Base-by-base conservation (phyloP, 352 stramenopile genomes). In the Thraustochytrium striatum region DNA sequence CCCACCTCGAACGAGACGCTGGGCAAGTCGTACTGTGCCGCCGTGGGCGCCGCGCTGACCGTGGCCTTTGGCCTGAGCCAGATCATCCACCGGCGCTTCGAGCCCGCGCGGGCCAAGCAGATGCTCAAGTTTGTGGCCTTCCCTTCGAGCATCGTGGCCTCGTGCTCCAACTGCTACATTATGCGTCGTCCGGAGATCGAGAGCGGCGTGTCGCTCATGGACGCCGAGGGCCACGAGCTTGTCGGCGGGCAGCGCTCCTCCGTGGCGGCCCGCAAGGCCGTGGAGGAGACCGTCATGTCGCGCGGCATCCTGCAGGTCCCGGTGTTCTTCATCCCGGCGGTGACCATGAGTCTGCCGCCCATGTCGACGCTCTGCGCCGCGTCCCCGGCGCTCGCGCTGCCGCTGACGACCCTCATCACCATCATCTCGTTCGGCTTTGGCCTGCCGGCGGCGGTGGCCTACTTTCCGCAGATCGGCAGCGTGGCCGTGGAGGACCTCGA, bases 81-180 rank as follows among this genome's bases (percentile, higher is more conserved):
- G 30, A 84, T 88, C 58, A 86, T 91, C 59, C 79, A 88, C 69
- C 83, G 70, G 7, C 32, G 55, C n/a, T 89, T 83, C 53, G 47
- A 50, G 68, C 75, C 84, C 11, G 70, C 36, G 30, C 41, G 86
- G 58, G 86, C 86, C 5, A 85, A 83, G 53, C 41, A 82, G 32
- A 62, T 91, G 36, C 61, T 91, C 75, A 83, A 83, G 78, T 91
- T 83, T n/a, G 86, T 90, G 1, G 84, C 87, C 38, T 91, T 91
- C 72, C 87, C 87, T 72, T 88, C 83, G 5, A 83, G 85, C 11
- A 82, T 91, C 1, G 82, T 90, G 11, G 87, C 87, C 25, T 87
- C 81, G 2, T 87, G 81, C 72, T 79, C 89, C 16, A 91, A 91
- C 83, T 91, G 87, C 69, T 91, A 90, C 69, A 89, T 91, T 75